These are phyloP conservation scores for Ophiostoma piceae DNA, from an alignment of 2,329 filamentous ascomycete genomes.

Conservation along the genomic window DNA sequence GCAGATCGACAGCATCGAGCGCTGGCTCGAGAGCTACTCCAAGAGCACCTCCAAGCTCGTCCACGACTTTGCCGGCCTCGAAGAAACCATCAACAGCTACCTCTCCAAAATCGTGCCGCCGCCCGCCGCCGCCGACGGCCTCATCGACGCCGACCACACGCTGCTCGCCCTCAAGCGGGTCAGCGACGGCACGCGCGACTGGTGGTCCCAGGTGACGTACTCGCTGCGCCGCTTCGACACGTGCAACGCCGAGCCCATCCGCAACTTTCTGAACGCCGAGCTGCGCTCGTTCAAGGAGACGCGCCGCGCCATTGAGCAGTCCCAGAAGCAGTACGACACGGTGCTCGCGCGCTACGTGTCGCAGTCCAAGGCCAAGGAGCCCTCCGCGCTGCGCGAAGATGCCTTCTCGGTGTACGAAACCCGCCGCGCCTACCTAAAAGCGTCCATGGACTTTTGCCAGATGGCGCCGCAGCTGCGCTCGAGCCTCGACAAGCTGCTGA, in stretches of 20 bases:
- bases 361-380: slow-evolving; percentile 89
- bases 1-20: slow-evolving; percentile 84
- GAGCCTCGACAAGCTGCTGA: slow-evolving; percentile 77
- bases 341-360: slow-evolving; percentile 74
- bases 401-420: slow-evolving; percentile 94
- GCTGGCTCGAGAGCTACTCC: slow-evolving; percentile 71
- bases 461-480: slow-evolving; percentile 79
- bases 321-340: slow-evolving; percentile 80
- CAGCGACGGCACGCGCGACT: slow-evolving; percentile 79
- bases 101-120: slow-evolving; percentile 71
- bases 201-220: slow-evolving; percentile 71
- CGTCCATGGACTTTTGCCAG: slow-evolving; percentile 89
- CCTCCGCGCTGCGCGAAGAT: slow-evolving; percentile 85
- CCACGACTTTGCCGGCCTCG: slow-evolving; percentile 64
- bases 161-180: slow-evolving; percentile 78
- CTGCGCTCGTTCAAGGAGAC: slow-evolving; percentile 81
- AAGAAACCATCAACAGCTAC: slow-evolving; percentile 72
- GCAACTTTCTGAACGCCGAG: slow-evolving; percentile 70
- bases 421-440: slow-evolving; percentile 81
- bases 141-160: slow-evolving; percentile 90
- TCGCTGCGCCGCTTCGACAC: slow-evolving; percentile 73
- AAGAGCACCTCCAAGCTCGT: slow-evolving; percentile 51
- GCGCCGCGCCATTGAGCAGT: slow-evolving; percentile 66
- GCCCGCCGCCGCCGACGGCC: slow-evolving; percentile 67
- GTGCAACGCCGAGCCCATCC: slow-evolving; percentile 75